Percentiles rank a stretch among this genome's conserved stretches.
Conservation (phyloP, 805 yeast species). For the Saturnispora dispora region DNA sequence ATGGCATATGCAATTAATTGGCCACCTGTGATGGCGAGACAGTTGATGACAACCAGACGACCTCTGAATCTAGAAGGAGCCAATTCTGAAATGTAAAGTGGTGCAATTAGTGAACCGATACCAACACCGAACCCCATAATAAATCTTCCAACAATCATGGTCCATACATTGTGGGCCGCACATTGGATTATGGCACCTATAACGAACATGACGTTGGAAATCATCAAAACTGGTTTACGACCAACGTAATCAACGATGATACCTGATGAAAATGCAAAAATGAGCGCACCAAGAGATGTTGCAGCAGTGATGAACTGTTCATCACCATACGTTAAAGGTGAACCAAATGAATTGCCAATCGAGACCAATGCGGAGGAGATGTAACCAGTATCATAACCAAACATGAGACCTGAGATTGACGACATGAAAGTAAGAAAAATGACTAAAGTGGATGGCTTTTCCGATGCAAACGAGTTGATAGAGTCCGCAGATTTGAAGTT, state of each 20-base stretch:
- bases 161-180: constrained; percentile 73
- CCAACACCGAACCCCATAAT: constrained; percentile 97
- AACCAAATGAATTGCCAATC: constrained; percentile 67
- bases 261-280: constrained; percentile 76
- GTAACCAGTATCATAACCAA: constrained; percentile 97
- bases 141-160: constrained; percentile 86
- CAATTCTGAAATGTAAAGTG: constrained; percentile 82
- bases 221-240: constrained; percentile 74
- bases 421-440: constrained; percentile 63
- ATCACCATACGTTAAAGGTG: constrained; percentile 58
- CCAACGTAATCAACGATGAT: constrained; percentile 75
- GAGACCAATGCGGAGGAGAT: constrained; percentile 89
- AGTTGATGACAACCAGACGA: constrained; percentile 78
- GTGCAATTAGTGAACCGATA: constrained; percentile 88
- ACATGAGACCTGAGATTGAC: constrained; percentile 91
- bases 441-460: constrained; percentile 54
- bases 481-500: constrained; percentile 6
- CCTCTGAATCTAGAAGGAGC: constrained; percentile 93
- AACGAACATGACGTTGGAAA: constrained; percentile 73
- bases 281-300: constrained; percentile 85
- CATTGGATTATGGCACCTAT: constrained; percentile 82
- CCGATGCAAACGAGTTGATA: constrained; percentile 31
- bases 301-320: constrained; percentile 90
- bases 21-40: constrained; percentile 88
- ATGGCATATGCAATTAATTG: constrained; percentile 90